Percentiles rank a stretch among this genome's conserved stretches.
Conservation (phyloP, 2,329 filamentous ascomycete genomes). For the Fusarium devonianum region DNA sequence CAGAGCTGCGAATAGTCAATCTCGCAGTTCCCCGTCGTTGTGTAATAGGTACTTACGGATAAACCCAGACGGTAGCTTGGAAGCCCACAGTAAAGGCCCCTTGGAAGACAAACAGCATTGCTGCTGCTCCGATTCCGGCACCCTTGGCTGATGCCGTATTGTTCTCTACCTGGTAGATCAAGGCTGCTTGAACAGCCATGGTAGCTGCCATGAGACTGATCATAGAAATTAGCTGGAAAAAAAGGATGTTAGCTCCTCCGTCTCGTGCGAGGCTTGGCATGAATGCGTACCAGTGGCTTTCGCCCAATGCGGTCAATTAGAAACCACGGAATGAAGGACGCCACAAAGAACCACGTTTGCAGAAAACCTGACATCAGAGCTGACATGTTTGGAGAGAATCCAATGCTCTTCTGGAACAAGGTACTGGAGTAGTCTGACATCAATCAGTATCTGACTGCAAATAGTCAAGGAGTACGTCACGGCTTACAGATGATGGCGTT, state of each 20-base stretch:
- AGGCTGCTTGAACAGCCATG: conserved; percentile 50
- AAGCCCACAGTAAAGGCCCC: conserved; percentile 51
- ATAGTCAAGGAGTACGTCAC: too few species aligned
- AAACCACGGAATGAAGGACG: conserved; percentile 48
- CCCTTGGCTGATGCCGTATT: conserved; percentile 42
- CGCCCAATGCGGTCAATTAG: conserved; percentile 33
- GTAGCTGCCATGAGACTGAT: conserved; percentile 50
- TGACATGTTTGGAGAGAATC: conserved; percentile 52
- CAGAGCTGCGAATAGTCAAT: conserved; percentile 34
- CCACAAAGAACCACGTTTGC: conserved; percentile 55
- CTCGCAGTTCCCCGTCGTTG: too few species aligned
- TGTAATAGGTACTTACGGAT: too few species aligned
- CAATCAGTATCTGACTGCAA: too few species aligned
- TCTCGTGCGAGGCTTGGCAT: too few species aligned
- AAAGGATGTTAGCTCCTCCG: too few species aligned
- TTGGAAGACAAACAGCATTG: conserved; percentile 52
- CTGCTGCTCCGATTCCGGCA: conserved; percentile 50
- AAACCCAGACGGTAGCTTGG: conserved; percentile 48
- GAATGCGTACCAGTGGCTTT: conserved; percentile 18
- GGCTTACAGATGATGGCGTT: conserved; percentile 55
- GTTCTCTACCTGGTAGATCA: conserved; percentile 51
- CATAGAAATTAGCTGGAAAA: conserved; percentile 48
- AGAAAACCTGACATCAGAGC: conserved; percentile 61
- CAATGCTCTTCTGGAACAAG: conserved; percentile 55
- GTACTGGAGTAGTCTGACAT: conserved; percentile 53